Evolutionary conservation across 208 protist species (phyloP).

Genomic region (Lotmaria passim): DNA sequence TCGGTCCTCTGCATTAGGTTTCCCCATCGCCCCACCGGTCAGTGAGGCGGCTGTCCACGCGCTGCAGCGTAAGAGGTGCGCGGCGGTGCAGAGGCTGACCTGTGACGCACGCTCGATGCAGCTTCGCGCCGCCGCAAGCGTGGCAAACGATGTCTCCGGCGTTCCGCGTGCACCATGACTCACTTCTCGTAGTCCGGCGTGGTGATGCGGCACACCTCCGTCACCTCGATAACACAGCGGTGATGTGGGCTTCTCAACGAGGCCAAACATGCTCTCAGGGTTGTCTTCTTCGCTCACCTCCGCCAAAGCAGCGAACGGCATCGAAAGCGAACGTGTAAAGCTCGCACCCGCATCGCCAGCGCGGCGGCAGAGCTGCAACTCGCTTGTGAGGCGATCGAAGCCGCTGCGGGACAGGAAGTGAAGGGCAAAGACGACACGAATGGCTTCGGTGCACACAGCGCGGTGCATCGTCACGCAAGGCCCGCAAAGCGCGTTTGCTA

Average conservation of each 20-base stretch:
- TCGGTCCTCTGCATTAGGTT: background rate
- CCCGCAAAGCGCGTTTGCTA: background rate
- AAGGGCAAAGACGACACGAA: constrained; percentile 33
- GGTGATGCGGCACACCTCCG: no score
- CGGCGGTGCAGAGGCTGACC: constrained; percentile 36
- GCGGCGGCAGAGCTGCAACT: constrained; percentile 20
- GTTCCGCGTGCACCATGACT: no score
- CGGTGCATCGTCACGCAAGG: constrained; percentile 18
- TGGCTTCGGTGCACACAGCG: constrained; percentile 27
- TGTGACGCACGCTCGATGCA: constrained; percentile 20
- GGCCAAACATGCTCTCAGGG: background rate
- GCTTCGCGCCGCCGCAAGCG: constrained; percentile 18
- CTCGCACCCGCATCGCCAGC: background rate
- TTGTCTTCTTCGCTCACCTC: background rate
- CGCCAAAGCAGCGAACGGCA: background rate
- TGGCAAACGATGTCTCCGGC: constrained; percentile 8
- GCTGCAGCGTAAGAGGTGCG: constrained; percentile 47
- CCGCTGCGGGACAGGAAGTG: constrained; percentile 12
- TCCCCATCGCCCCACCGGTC: background rate
- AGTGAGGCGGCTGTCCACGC: constrained; percentile 30
- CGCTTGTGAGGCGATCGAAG: background rate
- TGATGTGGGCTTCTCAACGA: background rate
- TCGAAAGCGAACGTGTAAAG: background rate
- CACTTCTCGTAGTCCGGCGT: no score
- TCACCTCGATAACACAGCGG: background rate